Percentiles rank a stretch among this genome's conserved stretches.
Evolutionary conservation across 345 rosid species (phyloP).

Genomic region (Boechera divaricarpa): DNA sequence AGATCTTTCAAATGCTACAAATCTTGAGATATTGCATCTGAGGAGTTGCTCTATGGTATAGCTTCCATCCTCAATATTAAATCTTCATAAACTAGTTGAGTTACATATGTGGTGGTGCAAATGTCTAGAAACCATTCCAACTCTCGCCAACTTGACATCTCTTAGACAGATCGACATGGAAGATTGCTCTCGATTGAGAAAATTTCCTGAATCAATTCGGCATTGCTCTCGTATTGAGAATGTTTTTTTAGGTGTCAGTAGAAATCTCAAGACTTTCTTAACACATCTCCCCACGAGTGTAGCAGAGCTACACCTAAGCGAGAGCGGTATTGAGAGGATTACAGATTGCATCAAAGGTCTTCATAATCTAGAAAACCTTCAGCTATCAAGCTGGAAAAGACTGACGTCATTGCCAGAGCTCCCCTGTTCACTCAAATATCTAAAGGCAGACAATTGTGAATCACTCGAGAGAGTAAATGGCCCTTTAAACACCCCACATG

Average conservation of each 20-base stretch:
- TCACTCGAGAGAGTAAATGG: background rate
- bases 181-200: background rate
- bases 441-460: background rate
- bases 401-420: background rate
- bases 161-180: background rate
- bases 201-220: background rate
- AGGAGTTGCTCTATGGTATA: background rate
- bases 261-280: background rate
- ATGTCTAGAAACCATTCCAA: background rate
- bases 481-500: background rate
- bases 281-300: background rate
- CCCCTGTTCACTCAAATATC: background rate
- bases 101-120: background rate
- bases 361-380: background rate
- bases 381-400: background rate
- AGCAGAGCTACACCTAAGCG: background rate
- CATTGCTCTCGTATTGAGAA: background rate
- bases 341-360: background rate
- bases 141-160: background rate
- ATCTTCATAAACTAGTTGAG: background rate
- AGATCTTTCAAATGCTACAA: background rate
- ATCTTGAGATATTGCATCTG: background rate
- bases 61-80: background rate
- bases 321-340: background rate
- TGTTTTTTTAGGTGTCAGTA: background rate